These are phyloP conservation scores for Annona cherimola DNA, from an alignment of 164 flowering plant species.

Conservation along the genomic window DNA sequence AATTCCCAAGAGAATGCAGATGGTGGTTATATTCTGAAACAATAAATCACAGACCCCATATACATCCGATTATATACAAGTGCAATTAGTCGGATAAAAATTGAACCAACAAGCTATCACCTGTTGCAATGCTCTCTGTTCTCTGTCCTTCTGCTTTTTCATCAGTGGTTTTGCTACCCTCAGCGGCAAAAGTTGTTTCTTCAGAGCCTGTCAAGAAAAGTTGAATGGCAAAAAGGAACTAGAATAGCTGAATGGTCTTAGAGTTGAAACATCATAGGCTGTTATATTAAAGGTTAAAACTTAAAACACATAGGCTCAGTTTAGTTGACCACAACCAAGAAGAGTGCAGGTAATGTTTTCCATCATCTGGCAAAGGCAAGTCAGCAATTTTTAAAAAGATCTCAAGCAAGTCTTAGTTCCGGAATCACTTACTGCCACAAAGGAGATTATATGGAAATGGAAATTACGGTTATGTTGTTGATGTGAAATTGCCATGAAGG, in stretches of 20 bases:
- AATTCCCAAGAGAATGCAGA: neutral
- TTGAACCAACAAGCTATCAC: slow-evolving; percentile 25
- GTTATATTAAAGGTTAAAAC: no score
- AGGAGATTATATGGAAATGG: no score
- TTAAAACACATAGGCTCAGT: neutral
- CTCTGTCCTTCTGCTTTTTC: slow-evolving; percentile 77
- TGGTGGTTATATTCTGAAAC: no score
- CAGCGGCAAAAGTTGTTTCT: slow-evolving; percentile 63
- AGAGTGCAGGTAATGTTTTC: neutral
- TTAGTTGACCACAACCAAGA: neutral
- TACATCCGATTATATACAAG: neutral
- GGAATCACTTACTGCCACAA: no score
- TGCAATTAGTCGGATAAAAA: neutral
- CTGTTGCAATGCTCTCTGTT: slow-evolving; percentile 58
- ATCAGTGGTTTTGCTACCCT: slow-evolving; percentile 56
- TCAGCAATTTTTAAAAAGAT: neutral
- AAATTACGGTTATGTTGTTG: no score
- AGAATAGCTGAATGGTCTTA: neutral
- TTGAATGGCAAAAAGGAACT: neutral
- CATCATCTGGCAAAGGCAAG: neutral
- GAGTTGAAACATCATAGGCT: no score
- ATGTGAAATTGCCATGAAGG: no score
- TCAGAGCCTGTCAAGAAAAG: slow-evolving; percentile 46
- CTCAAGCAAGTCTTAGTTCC: neutral
- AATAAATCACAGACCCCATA: no score